Evolutionary conservation across 1,284 basidiomycete genomes (phyloP).

Genomic region (Mixia osmundae): DNA sequence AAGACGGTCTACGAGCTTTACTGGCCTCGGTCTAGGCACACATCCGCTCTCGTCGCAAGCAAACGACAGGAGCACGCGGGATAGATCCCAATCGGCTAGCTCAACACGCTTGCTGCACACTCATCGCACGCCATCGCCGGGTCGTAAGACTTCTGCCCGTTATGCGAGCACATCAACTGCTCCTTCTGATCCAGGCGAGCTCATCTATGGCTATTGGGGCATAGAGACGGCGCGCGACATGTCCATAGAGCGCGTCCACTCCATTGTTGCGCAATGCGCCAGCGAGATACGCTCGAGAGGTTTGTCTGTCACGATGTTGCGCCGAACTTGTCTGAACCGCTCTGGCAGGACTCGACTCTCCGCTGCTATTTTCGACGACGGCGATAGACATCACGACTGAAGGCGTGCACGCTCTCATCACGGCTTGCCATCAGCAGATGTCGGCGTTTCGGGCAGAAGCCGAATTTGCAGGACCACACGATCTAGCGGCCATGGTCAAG

Average conservation of each 20-base stretch:
- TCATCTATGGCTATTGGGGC: conserved; percentile 10
- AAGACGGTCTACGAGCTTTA: no score
- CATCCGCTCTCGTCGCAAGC: no score
- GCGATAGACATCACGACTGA: conserved; percentile 55
- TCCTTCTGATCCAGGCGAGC: no score
- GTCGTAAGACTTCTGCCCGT: no score
- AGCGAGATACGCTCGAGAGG: conserved; percentile 6
- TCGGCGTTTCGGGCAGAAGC: conserved; percentile 30
- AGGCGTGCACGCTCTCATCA: conserved; percentile 45
- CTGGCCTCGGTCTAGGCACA: no score
- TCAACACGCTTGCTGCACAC: no score
- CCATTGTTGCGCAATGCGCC: conserved; percentile 4
- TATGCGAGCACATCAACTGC: no score
- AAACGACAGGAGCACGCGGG: no score
- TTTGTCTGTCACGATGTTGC: background rate
- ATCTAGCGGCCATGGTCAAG: conserved; percentile 33
- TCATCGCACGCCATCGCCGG: no score
- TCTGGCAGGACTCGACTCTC: conserved; percentile 45
- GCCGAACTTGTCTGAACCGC: no score
- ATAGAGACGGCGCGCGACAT: conserved; percentile 9
- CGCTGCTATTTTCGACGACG: conserved; percentile 63
- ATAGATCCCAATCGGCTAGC: no score
- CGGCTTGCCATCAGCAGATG: conserved; percentile 35
- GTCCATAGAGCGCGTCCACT: conserved; percentile 3
- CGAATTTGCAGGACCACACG: conserved; percentile 52